Percentiles rank a stretch among this genome's conserved stretches.
phyloP scores from a whole-genome alignment of 352 stramenopile genomes.

The Globisporangium uncinulatum region DNA sequence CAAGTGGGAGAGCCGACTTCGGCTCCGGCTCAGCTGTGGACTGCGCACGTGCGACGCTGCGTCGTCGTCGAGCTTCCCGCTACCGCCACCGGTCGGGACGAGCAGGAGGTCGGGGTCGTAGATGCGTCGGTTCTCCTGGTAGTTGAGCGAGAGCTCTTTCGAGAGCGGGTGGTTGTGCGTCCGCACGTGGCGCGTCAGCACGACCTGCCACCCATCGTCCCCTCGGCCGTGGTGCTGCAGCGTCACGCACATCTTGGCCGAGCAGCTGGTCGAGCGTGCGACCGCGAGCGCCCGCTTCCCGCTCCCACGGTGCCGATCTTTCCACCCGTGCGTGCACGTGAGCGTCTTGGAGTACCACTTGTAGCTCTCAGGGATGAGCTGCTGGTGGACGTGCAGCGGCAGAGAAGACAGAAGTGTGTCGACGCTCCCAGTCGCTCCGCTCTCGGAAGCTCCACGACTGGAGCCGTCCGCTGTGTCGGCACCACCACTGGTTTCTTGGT shows the following conservation, averaged over 20 bases:
- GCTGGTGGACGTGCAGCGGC: conserved; percentile 16
- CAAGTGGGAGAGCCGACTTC: conserved; percentile 9
- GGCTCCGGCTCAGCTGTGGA: neutral
- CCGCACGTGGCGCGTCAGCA: conserved; percentile 69
- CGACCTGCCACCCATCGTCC: conserved; percentile 49
- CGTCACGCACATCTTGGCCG: conserved; percentile 77
- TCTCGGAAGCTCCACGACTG: neutral
- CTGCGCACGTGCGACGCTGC: neutral
- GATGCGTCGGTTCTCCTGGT: conserved; percentile 72
- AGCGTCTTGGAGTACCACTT: conserved; percentile 83
- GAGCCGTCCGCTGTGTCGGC: neutral
- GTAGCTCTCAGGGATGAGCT: conserved; percentile 53
- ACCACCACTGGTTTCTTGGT: neutral
- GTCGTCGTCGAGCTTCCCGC: no score
- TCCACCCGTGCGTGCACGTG: conserved; percentile 79
- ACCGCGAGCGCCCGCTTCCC: conserved; percentile 60
- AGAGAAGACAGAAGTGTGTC: neutral
- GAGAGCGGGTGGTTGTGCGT: conserved; percentile 72
- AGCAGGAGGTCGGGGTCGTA: conserved; percentile 66
- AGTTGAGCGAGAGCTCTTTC: conserved; percentile 69
- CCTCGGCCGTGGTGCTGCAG: conserved; percentile 40
- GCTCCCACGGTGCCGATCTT: conserved; percentile 52
- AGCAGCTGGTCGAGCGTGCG: conserved; percentile 60
- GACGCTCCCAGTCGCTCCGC: neutral
- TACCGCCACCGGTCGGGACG: conserved; percentile 1